Percentiles rank a stretch among this genome's conserved stretches.
phyloP scores from a whole-genome alignment of 192 early-diverging fungal genomes.

The Coemansia sp. region DNA sequence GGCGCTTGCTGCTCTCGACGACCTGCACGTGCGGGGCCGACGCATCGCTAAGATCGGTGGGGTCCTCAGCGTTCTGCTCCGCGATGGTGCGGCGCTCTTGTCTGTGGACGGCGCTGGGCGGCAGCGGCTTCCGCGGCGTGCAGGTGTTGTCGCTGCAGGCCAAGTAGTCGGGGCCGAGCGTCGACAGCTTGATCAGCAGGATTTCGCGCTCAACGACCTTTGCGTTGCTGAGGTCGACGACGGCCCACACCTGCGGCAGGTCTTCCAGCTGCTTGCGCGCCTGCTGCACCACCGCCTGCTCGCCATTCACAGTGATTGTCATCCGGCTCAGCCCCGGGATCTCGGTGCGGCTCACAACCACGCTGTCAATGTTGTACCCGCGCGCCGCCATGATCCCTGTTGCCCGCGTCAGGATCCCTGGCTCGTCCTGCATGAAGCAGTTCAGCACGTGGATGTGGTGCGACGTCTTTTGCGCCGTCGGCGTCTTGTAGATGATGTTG shows the following conservation, averaged over 20 bases:
- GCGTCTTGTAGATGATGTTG: constrained; percentile 53
- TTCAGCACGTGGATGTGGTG: constrained; percentile 75
- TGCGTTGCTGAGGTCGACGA: constrained; percentile 89
- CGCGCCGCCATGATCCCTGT: constrained; percentile 88
- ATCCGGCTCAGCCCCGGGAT: constrained; percentile 88
- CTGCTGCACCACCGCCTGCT: constrained; percentile 81
- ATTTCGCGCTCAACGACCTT: constrained; percentile 90
- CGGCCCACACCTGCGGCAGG: constrained; percentile 94
- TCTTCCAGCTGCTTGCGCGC: constrained; percentile 91
- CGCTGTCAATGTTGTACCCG: constrained; percentile 95
- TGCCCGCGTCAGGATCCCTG: constrained; percentile 73
- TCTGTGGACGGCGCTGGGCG: constrained; percentile 33
- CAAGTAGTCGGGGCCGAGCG: constrained; percentile 65
- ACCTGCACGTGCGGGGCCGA: constrained; percentile 63
- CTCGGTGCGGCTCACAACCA: constrained; percentile 95
- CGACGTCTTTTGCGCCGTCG: constrained; percentile 50
- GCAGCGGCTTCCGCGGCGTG: constrained; percentile 43
- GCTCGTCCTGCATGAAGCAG: constrained; percentile 90
- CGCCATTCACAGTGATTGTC: constrained; percentile 92
- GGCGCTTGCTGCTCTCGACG: constrained; percentile 62
- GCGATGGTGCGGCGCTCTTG: constrained; percentile 32
- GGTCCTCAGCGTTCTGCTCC: constrained; percentile 16
- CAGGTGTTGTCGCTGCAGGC: constrained; percentile 35
- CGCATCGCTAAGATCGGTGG: constrained; percentile 16
- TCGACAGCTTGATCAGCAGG: constrained; percentile 90